Conservation (phyloP, 768 basidiomycete genomes). For the Austroboletus festivus region DNA sequence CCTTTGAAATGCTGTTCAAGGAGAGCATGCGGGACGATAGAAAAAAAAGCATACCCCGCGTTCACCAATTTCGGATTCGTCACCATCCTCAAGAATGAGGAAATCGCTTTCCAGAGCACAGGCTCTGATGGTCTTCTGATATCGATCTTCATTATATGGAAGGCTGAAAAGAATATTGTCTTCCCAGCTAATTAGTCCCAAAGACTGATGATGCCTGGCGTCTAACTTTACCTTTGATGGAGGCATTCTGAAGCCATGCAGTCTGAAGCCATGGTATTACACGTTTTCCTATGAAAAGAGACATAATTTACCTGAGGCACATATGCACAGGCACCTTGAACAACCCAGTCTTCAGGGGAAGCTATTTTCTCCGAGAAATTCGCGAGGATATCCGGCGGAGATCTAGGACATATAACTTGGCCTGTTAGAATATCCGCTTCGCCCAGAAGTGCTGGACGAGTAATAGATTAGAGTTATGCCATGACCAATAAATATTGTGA, state of each 20-base stretch:
- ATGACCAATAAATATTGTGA: not conserved
- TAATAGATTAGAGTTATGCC: slow-evolving; percentile 8
- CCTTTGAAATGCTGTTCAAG: slow-evolving; percentile 19
- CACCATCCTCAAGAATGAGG: slow-evolving; percentile 82
- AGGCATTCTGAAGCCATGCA: slow-evolving; percentile 74
- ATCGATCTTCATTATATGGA: slow-evolving; percentile 70
- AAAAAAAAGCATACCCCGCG: slow-evolving; percentile 52
- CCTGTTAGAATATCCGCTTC: slow-evolving; percentile 58
- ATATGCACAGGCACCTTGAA: slow-evolving; percentile 78
- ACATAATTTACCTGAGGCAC: slow-evolving; percentile 62
- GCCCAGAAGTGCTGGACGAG: slow-evolving; percentile 65
- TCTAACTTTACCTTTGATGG: slow-evolving; percentile 31
- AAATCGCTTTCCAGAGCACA: slow-evolving; percentile 73
- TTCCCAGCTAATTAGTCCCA: slow-evolving; percentile 21
- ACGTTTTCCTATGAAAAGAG: not conserved
- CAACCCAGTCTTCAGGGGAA: slow-evolving; percentile 66
- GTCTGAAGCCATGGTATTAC: slow-evolving; percentile 29
- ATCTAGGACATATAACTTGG: slow-evolving; percentile 78
- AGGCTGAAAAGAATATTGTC: slow-evolving; percentile 80
- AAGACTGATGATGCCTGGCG: slow-evolving; percentile 35
- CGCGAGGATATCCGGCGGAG: slow-evolving; percentile 76
- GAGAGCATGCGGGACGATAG: not conserved
- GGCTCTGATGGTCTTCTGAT: slow-evolving; percentile 73
- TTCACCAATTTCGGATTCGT: slow-evolving; percentile 85
- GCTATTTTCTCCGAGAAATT: slow-evolving; percentile 44